Evolutionary conservation across 805 yeast genomes (phyloP).

Genomic region (Hanseniaspora thailandica): DNA sequence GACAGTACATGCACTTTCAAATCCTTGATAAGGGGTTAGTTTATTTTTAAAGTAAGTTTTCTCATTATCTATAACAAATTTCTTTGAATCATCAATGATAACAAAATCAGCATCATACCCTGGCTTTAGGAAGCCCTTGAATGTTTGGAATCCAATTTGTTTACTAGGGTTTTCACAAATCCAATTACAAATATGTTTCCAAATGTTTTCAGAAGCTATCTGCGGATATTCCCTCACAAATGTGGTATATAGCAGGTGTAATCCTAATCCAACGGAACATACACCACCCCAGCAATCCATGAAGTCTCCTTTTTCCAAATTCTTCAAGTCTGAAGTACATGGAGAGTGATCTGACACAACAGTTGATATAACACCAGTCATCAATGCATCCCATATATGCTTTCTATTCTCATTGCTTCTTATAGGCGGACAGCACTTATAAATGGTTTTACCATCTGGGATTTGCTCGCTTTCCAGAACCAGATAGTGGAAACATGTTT

Average conservation of each 20-base stretch:
- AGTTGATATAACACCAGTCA: slow-evolving; percentile 54
- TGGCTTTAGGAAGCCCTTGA: slow-evolving; percentile 57
- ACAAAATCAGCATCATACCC: slow-evolving; percentile 87
- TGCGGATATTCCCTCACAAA: neutral
- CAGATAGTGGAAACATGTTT: slow-evolving; percentile 88
- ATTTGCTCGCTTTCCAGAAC: slow-evolving; percentile 68
- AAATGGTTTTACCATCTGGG: slow-evolving; percentile 66
- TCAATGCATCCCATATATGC: slow-evolving; percentile 67
- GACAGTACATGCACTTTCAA: slow-evolving; percentile 57
- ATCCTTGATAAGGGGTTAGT: slow-evolving; percentile 75
- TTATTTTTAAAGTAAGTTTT: slow-evolving; percentile 70
- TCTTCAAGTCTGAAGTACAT: slow-evolving; percentile 83
- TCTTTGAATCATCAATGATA: slow-evolving; percentile 56
- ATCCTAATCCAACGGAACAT: slow-evolving; percentile 81
- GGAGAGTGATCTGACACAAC: slow-evolving; percentile 96
- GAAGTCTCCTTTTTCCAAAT: slow-evolving; percentile 72
- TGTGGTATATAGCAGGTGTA: slow-evolving; percentile 69
- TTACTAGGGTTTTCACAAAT: slow-evolving; percentile 71
- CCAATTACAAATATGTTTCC: slow-evolving; percentile 54
- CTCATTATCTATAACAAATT: slow-evolving; percentile 41
- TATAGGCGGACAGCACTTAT: slow-evolving; percentile 93
- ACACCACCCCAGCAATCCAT: slow-evolving; percentile 96
- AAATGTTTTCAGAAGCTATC: neutral
- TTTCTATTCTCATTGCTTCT: slow-evolving; percentile 60
- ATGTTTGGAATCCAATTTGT: slow-evolving; percentile 65